Evolutionary conservation across 306 rosid genomes (phyloP).

Genomic region (Prunus campanulata): DNA sequence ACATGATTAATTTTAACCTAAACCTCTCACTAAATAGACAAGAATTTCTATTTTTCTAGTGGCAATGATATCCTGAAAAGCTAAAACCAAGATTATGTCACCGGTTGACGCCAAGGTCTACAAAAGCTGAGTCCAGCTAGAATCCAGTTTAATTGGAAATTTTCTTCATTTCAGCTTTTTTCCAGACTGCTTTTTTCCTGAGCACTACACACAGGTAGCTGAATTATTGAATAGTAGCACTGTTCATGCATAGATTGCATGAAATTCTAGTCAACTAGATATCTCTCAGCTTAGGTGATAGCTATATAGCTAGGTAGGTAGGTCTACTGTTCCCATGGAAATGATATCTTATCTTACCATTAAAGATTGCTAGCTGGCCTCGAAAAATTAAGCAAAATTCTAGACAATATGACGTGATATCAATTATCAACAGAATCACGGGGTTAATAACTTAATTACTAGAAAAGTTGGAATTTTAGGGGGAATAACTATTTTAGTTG

Average conservation of each 20-base stretch:
- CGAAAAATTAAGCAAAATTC: background rate
- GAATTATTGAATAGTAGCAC: conserved; percentile 8
- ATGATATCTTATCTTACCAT: background rate
- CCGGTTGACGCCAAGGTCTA: conserved; percentile 44
- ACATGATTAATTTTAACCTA: conserved; percentile 41
- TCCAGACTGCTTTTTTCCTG: background rate
- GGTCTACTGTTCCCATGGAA: background rate
- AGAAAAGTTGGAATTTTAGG: background rate
- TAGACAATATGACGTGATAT: background rate
- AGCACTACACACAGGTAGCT: background rate
- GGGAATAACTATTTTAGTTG: too few relatives aligned
- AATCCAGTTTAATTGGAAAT: conserved; percentile 30
- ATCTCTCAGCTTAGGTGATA: background rate
- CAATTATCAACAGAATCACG: background rate
- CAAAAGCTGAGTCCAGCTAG: conserved; percentile 74
- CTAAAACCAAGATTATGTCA: conserved; percentile 47
- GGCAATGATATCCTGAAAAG: conserved; percentile 54
- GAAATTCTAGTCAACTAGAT: background rate
- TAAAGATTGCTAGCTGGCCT: background rate
- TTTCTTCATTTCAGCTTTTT: conserved; percentile 1
- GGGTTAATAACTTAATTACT: background rate
- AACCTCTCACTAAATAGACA: conserved; percentile 34
- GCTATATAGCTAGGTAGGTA: too few relatives aligned
- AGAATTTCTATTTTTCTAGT: conserved; percentile 9
- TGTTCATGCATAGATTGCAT: conserved; percentile 6